These are phyloP conservation scores for Lycium barbarum DNA, from an alignment of 257 asterid genomes.

Conservation along the genomic window DNA sequence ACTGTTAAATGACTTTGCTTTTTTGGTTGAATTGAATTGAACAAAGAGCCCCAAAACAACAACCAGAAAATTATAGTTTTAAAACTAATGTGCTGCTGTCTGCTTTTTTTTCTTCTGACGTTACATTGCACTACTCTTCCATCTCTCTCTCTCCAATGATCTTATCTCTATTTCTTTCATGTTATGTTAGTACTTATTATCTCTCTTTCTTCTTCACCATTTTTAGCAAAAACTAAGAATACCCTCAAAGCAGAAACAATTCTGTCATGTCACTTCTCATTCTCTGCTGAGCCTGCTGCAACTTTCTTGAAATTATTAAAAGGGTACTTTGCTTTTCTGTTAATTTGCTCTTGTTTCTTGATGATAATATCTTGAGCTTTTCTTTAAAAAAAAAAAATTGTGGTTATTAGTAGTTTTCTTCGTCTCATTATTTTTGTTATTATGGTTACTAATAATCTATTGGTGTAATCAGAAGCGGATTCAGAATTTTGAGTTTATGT, in stretches of 20 bases:
- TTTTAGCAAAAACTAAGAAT: slow-evolving; percentile 57
- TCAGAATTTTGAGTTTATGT: too few species aligned
- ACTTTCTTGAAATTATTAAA: slow-evolving; percentile 36
- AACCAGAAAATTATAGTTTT: not conserved
- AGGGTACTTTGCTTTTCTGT: not conserved
- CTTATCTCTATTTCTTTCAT: slow-evolving; percentile 65
- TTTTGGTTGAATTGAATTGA: slow-evolving; percentile 20
- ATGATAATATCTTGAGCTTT: not conserved
- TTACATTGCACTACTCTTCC: slow-evolving; percentile 41
- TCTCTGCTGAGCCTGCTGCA: slow-evolving; percentile 33
- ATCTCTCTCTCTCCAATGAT: slow-evolving; percentile 52
- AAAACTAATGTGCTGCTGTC: slow-evolving; percentile 43
- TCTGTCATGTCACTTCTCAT: slow-evolving; percentile 58
- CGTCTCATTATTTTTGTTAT: not conserved
- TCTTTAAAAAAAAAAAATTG: not conserved
- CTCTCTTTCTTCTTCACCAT: slow-evolving; percentile 43
- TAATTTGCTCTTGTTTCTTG: not conserved
- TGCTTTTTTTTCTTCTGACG: slow-evolving; percentile 43
- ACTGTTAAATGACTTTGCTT: slow-evolving; percentile 28
- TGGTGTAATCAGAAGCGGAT: too few species aligned
- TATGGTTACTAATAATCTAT: not conserved
- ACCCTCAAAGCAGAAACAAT: slow-evolving; percentile 16
- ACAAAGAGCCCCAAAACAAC: slow-evolving; percentile 40
- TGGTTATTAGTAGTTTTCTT: not conserved
- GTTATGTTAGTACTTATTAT: slow-evolving; percentile 22